phyloP scores from a whole-genome alignment of 2,329 filamentous ascomycete species.

The Colletotrichum theobromicola region DNA sequence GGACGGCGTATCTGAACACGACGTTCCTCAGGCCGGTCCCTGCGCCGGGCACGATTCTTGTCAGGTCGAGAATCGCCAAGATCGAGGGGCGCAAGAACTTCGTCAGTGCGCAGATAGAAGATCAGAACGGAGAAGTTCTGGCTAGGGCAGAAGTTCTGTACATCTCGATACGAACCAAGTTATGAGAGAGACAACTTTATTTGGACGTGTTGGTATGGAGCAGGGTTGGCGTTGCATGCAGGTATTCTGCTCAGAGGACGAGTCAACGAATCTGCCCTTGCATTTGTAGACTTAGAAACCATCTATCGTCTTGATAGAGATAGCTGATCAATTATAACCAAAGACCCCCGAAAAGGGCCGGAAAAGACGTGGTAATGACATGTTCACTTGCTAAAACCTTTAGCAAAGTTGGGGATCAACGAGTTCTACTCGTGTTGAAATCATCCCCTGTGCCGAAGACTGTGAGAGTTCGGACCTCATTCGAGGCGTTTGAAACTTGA shows the following conservation, averaged over 20 bases:
- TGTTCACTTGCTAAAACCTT: background rate
- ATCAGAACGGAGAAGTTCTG: conserved; percentile 34
- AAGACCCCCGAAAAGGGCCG: background rate
- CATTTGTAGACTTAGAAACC: background rate
- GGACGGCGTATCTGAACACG: conserved; percentile 40
- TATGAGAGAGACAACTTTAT: background rate
- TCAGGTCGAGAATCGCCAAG: conserved; percentile 34
- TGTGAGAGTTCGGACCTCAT: background rate
- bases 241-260: background rate
- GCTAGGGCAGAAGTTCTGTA: conserved; percentile 28
- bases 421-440: background rate
- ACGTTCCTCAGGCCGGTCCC: conserved; percentile 37
- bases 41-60: conserved; percentile 33
- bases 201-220: background rate
- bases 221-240: background rate
- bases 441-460: background rate
- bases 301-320: background rate
- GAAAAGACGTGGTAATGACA: rapidly evolving
- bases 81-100: conserved; percentile 39
- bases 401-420: background rate
- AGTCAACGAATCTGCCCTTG: background rate
- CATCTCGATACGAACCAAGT: conserved; percentile 8
- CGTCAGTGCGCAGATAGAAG: conserved; percentile 34
- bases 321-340: background rate
- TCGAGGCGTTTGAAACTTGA: rapidly evolving